Conservation (phyloP, 495 filamentous ascomycete genomes). For the Ascobolus immersus region DNA sequence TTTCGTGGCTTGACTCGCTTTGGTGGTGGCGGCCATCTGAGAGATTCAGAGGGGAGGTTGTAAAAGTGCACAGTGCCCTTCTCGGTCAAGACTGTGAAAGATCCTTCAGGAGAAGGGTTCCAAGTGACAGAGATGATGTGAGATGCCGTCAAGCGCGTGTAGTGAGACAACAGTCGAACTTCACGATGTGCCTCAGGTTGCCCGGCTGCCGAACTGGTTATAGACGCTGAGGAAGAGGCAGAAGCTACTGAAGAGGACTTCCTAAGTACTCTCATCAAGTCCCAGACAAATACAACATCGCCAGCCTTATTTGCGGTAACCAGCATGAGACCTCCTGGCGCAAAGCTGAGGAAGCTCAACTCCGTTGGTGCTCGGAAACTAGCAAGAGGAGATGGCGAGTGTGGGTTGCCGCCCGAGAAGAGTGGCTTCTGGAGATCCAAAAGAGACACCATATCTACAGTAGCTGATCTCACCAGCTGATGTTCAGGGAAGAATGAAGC, state of each 20-base stretch:
- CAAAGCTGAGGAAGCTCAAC: slow-evolving; percentile 76
- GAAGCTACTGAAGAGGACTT: slow-evolving; percentile 5
- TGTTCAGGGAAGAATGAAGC: no score
- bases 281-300: slow-evolving; percentile 80
- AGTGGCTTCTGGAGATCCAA: slow-evolving; percentile 44
- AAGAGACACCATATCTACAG: no score
- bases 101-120: slow-evolving; percentile 55
- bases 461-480: no score
- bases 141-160: slow-evolving; percentile 71
- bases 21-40: slow-evolving; percentile 70
- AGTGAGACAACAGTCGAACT: slow-evolving; percentile 63
- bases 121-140: slow-evolving; percentile 75
- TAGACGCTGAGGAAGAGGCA: slow-evolving; percentile 19
- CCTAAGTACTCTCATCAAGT: slow-evolving; percentile 39
- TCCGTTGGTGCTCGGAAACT: slow-evolving; percentile 62
- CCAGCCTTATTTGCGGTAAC: slow-evolving; percentile 82
- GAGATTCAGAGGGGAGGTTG: slow-evolving; percentile 57
- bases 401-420: slow-evolving; percentile 14
- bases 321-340: slow-evolving; percentile 56
- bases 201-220: slow-evolving; percentile 15
- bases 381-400: slow-evolving; percentile 31
- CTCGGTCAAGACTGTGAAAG: slow-evolving; percentile 63
- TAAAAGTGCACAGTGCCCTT: slow-evolving; percentile 84
- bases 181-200: no score
- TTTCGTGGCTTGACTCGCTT: slow-evolving; percentile 24